Evolutionary conservation across 768 basidiomycete genomes (phyloP).

Genomic region (Lentinula lateritia): DNA sequence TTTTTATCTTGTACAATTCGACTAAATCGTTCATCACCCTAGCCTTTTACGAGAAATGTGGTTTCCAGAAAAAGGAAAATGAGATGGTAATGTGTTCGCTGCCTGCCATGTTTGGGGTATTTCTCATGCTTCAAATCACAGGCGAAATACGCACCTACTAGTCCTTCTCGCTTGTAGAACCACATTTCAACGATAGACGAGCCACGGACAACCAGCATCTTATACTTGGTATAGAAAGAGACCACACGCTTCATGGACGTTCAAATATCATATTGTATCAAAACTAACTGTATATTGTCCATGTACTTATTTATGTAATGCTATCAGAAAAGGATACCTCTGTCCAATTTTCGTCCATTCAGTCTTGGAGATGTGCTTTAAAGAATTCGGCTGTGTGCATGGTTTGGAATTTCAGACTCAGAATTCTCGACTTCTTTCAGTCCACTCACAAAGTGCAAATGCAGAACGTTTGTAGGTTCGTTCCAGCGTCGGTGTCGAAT

Average conservation of each 20-base stretch:
- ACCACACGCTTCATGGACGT: neutral
- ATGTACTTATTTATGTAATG: too few relatives aligned
- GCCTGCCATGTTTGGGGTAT: neutral
- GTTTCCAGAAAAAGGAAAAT: slow-evolving; percentile 82
- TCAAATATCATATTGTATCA: neutral
- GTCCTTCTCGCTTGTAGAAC: neutral
- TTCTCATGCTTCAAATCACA: slow-evolving; percentile 13
- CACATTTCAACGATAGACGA: neutral
- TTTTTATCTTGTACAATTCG: slow-evolving; percentile 1
- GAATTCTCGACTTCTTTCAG: neutral
- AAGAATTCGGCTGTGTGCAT: neutral
- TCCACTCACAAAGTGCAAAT: slow-evolving; percentile 27
- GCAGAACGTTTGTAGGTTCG: slow-evolving; percentile 45
- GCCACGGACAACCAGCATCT: too few relatives aligned
- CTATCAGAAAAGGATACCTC: too few relatives aligned
- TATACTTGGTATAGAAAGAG: too few relatives aligned
- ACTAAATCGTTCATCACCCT: neutral
- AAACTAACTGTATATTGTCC: too few relatives aligned
- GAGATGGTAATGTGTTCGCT: slow-evolving; percentile 67
- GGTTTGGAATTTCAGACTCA: neutral
- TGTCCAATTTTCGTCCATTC: too few relatives aligned
- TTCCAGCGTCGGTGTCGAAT: slow-evolving; percentile 34
- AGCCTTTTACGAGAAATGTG: slow-evolving; percentile 99
- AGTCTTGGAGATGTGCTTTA: slow-evolving; percentile 1
- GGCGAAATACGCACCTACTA: slow-evolving; percentile 50